Base-by-base conservation (phyloP, 257 asterid genomes). In the Sherardia arvensis region DNA sequence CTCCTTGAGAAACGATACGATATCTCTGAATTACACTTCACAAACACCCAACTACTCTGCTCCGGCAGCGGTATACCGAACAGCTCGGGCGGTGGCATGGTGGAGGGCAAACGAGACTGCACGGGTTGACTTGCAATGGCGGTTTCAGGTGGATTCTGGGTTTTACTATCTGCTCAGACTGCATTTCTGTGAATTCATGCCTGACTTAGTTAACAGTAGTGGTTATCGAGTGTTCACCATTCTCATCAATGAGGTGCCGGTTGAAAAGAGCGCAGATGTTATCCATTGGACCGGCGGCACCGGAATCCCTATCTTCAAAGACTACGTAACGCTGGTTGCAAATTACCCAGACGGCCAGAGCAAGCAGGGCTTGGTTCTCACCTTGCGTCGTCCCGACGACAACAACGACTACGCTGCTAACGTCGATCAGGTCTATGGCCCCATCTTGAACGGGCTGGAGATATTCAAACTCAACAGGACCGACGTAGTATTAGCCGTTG, bases 401-500 rank as follows among this genome's bases (percentile, higher is more conserved):
- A n/a, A n/a, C n/a, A n/a, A n/a, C n/a, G n/a, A n/a, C n/a, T n/a
- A n/a, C n/a, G n/a, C n/a, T n/a, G n/a, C 95, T 4, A 11, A 27
- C 58, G 0, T 0, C 7, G 60, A 15, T 4, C 0, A 5, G 74
- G 40, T 12, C 0, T 0, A 36, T 0, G 78, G 9, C 59, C 81
- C 78, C 6, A 38, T 84, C 59, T 79, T 87, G 51, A 87, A 84
- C 60, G 95, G 92, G 0, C 51, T 87, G 3, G 95, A 84, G 66
- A 79, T 87, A 27, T 84, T 82, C 75, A 87, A 80, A 23, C 53
- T 72, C 67, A 1, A 2, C 77, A 0, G 48, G 1, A 82, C 65
- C 48, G 73, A 84, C 0, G 85, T 81, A 1, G 89, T 17, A 20
- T 66, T 17, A 28, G 59, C 4, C 4, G 59, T 14, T 55, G 45